Evolutionary conservation across 179 eudicot species (phyloP).

Genomic region (Beta corolliflora): DNA sequence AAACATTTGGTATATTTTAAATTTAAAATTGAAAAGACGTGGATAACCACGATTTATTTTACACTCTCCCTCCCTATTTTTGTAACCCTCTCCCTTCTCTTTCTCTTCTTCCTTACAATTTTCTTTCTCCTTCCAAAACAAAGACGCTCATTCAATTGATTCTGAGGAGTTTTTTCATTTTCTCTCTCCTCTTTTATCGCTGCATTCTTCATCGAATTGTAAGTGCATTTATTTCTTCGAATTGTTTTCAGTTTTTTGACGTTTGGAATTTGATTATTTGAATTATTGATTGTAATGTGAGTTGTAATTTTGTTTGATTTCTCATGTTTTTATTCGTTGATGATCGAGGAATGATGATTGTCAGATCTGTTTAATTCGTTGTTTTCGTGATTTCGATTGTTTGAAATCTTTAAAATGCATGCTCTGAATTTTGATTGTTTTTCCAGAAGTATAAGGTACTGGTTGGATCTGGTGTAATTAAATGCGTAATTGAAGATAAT

Average conservation of each 20-base stretch:
- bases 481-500: neutral
- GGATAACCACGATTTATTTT: slow-evolving; percentile 24
- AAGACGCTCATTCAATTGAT: neutral
- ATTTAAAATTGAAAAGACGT: neutral
- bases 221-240: neutral
- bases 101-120: neutral
- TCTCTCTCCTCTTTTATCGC: slow-evolving; percentile 11
- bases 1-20: neutral
- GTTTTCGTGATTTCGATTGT: neutral
- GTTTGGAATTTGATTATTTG: neutral
- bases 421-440: neutral
- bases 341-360: neutral
- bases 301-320: neutral
- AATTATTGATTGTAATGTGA: neutral
- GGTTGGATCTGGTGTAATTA: slow-evolving; percentile 7
- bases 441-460: neutral
- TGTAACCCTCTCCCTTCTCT: slow-evolving; percentile 5
- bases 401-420: neutral
- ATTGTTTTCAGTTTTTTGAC: neutral
- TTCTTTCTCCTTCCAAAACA: neutral
- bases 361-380: neutral
- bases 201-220: neutral
- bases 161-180: neutral
- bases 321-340: neutral
- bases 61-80: slow-evolving; percentile 17